Evolutionary conservation across 345 rosid genomes (phyloP).

Genomic region (Jatropha curcas): DNA sequence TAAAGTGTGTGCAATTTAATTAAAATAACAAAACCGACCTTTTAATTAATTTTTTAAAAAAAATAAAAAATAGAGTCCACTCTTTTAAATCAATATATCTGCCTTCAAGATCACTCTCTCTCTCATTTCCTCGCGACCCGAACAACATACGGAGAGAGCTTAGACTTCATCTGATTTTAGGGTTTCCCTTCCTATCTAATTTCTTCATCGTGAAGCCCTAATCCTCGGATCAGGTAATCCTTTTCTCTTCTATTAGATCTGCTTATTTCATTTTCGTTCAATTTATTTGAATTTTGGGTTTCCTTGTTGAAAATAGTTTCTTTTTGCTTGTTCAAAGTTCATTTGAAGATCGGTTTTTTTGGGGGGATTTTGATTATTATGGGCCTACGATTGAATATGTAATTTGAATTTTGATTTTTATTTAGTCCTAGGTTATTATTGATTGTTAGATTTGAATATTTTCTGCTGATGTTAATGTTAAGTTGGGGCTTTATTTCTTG

Average conservation of each 20-base stretch:
- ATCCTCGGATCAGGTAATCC: conserved; percentile 38
- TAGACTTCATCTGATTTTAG: conserved; percentile 28
- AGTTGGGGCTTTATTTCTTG: neutral
- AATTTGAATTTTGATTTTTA: neutral
- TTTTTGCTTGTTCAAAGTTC: neutral
- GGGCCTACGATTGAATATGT: no score
- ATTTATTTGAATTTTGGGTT: neutral
- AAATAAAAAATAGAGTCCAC: conserved; percentile 2
- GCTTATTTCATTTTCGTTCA: neutral
- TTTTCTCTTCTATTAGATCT: neutral
- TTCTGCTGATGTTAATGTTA: no score
- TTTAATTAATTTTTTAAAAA: neutral
- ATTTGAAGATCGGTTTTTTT: no score
- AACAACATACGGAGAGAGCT: neutral
- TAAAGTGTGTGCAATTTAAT: neutral
- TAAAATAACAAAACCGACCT: conserved; percentile 5
- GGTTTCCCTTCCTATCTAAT: conserved; percentile 15
- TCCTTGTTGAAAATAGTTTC: neutral
- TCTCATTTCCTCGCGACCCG: neutral
- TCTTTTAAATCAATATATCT: neutral
- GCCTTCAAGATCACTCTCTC: no score
- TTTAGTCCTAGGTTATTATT: no score
- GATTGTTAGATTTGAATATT: neutral
- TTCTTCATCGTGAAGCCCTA: conserved; percentile 27
- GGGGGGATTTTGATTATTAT: no score